phyloP scores from a whole-genome alignment of 805 yeast species.

The Lachancea cidri region DNA sequence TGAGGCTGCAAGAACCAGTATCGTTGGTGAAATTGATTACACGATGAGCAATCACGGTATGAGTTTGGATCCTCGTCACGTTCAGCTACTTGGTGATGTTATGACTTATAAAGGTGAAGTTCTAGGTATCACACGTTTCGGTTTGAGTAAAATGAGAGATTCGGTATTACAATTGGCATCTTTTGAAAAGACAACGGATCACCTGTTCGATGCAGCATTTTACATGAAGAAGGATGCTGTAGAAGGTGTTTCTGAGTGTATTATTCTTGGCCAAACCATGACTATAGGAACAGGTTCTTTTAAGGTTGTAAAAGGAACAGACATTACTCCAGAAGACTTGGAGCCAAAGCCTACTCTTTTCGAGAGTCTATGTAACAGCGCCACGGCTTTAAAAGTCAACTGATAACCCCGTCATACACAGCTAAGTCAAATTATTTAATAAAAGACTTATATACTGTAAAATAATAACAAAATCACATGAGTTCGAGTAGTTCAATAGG shows the following conservation, averaged over 20 bases:
- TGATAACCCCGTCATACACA: too few species aligned
- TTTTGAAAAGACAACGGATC: constrained; percentile 97
- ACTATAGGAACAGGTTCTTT: constrained; percentile 96
- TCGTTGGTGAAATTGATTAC: constrained; percentile 89
- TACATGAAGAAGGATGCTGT: constrained; percentile 93
- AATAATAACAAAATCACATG: too few species aligned
- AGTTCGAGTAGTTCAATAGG: too few species aligned
- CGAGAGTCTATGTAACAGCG: constrained; percentile 33
- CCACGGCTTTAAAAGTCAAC: constrained; percentile 6
- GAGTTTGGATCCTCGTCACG: constrained; percentile 99
- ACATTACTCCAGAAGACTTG: constrained; percentile 40
- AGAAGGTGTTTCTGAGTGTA: constrained; percentile 97
- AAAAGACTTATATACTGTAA: not conserved
- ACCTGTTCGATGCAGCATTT: constrained; percentile 95
- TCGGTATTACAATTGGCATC: constrained; percentile 95
- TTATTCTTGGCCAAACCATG: constrained; percentile 97
- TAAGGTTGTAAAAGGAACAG: constrained; percentile 64
- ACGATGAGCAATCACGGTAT: constrained; percentile 99
- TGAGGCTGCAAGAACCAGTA: constrained; percentile 94
- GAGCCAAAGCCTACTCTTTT: constrained; percentile 42
- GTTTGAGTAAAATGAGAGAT: constrained; percentile 97
- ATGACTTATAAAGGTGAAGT: constrained; percentile 99
- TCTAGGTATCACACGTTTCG: constrained; percentile 95
- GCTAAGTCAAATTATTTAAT: too few species aligned
- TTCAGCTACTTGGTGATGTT: constrained; percentile 94